Percentiles rank a stretch among this genome's conserved stretches.
Evolutionary conservation across 345 rosid species (phyloP).

Genomic region (Arabis hirsuta): DNA sequence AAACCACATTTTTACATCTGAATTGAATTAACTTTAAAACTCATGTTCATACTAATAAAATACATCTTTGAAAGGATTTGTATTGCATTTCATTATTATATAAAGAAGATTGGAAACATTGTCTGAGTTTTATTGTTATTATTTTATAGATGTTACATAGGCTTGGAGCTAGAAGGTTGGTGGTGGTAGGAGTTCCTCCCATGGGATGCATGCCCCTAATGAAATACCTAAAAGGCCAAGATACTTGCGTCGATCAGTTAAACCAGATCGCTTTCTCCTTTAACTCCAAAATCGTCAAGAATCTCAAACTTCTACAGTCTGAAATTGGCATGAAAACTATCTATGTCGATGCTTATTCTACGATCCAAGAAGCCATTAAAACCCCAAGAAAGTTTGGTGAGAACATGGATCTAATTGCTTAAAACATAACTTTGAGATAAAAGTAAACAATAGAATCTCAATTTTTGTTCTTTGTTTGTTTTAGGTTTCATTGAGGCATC

Average conservation of each 20-base stretch:
- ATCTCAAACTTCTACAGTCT: conserved; percentile 42
- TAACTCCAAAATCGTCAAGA: conserved; percentile 56
- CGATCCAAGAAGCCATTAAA: conserved; percentile 53
- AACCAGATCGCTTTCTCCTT: conserved; percentile 58
- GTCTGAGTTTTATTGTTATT: conserved; percentile 15
- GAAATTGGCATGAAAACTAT: conserved; percentile 55
- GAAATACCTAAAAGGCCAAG: conserved; percentile 54
- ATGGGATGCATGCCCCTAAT: conserved; percentile 88
- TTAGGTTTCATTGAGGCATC: conserved; percentile 60
- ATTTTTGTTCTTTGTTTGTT: background rate
- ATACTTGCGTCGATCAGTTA: conserved; percentile 54
- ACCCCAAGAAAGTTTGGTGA: conserved; percentile 64
- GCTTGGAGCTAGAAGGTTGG: conserved; percentile 63
- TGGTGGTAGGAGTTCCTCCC: conserved; percentile 84
- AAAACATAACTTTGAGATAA: conserved; percentile 2
- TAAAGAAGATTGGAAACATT: background rate
- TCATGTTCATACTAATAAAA: background rate
- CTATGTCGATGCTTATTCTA: conserved; percentile 57
- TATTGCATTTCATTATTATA: background rate
- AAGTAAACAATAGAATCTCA: background rate
- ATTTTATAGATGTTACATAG: conserved; percentile 60
- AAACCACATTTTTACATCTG: background rate
- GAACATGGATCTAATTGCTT: background rate
- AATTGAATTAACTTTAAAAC: background rate
- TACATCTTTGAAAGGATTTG: background rate